These are phyloP conservation scores for Blastobotrys parvus DNA, from an alignment of 805 yeast genomes.

Conservation along the genomic window DNA sequence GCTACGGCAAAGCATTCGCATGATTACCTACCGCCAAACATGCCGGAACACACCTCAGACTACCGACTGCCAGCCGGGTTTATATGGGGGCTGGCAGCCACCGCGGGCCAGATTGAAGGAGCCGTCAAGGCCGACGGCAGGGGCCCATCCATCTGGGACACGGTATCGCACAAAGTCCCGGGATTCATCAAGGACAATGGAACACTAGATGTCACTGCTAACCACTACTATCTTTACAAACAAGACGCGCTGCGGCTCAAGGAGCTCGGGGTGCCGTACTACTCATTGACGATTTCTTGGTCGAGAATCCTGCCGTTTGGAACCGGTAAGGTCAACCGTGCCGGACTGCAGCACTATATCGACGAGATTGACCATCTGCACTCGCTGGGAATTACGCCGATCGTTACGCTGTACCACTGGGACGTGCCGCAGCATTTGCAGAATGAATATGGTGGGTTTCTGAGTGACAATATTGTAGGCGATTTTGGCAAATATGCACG, in stretches of 20 bases:
- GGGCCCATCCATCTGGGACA: conserved; percentile 26
- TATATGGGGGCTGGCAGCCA: conserved; percentile 26
- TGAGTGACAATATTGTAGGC: conserved; percentile 23
- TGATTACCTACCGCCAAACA: conserved; percentile 11
- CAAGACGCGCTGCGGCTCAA: conserved; percentile 28
- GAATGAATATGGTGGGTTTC: conserved; percentile 20
- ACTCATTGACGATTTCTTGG: conserved; percentile 30
- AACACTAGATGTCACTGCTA: conserved; percentile 25
- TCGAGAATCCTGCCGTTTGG: conserved; percentile 29
- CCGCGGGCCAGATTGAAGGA: conserved; percentile 31
- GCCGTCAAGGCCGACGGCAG: conserved; percentile 30
- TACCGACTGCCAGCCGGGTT: conserved; percentile 8
- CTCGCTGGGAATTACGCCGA: conserved; percentile 20
- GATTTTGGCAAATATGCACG: conserved; percentile 29
- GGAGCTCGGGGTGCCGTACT: conserved; percentile 27
- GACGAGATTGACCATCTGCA: conserved; percentile 25
- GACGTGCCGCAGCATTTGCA: conserved; percentile 26
- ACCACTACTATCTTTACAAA: conserved; percentile 28
- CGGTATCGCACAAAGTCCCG: conserved; percentile 10
- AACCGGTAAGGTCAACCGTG: conserved; percentile 16
- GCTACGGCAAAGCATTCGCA: conserved; percentile 6
- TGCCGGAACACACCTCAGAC: conserved; percentile 2
- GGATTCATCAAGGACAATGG: conserved; percentile 8
- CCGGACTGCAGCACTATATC: conserved; percentile 26
- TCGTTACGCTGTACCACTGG: conserved; percentile 29